Conservation (phyloP, 2,329 filamentous ascomycete genomes). For the Verticillium klebahnii region DNA sequence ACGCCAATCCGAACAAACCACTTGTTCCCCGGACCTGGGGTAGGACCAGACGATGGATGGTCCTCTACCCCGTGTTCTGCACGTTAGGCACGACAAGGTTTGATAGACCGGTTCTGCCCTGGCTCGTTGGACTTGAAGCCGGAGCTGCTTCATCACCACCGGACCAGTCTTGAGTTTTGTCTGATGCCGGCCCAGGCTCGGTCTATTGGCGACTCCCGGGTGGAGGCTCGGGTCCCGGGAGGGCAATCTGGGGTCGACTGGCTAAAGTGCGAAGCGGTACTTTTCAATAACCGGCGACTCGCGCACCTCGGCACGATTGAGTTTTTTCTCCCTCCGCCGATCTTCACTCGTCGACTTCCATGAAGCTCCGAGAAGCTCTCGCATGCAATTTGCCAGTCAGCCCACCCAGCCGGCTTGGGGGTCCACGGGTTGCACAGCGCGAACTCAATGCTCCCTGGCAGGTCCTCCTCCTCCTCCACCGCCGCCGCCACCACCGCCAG, state of each 20-base stretch:
- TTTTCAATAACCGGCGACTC: background rate
- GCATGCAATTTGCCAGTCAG: background rate
- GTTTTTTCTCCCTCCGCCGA: background rate
- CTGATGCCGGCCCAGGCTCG: background rate
- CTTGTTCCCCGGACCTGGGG: background rate
- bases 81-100: background rate
- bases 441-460: background rate
- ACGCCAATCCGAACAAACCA: background rate
- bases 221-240: background rate
- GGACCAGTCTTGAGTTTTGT: background rate
- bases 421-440: background rate
- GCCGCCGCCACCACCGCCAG: background rate
- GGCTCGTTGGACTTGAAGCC: background rate
- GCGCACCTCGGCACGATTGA: background rate
- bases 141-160: background rate
- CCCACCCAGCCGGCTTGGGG: background rate
- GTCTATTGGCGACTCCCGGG: background rate
- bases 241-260: background rate
- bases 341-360: background rate
- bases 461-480: background rate
- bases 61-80: background rate
- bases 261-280: background rate
- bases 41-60: background rate
- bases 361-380: background rate
- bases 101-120: background rate